These are phyloP conservation scores for Lachancea waltii DNA, from an alignment of 805 yeast species.

Conservation along the genomic window DNA sequence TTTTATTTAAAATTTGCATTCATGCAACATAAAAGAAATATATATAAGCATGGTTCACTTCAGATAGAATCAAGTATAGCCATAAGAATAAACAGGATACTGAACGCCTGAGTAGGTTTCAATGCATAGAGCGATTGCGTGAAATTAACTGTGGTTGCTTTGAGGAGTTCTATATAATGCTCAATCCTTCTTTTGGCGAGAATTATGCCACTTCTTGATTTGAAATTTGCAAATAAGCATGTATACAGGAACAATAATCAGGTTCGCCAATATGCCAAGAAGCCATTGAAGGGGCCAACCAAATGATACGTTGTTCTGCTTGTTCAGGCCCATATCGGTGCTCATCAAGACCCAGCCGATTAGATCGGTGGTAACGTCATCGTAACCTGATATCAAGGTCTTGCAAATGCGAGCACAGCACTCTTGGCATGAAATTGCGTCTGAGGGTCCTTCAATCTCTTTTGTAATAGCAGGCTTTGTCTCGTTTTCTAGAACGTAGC, in stretches of 20 bases:
- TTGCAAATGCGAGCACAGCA: conserved; percentile 59
- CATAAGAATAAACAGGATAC: not conserved
- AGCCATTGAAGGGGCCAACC: conserved; percentile 48
- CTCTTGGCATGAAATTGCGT: conserved; percentile 55
- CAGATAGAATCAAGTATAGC: too few species aligned
- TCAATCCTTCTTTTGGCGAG: conserved; percentile 12
- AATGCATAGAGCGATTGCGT: not conserved
- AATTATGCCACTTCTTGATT: conserved; percentile 43
- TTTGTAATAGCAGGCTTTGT: conserved; percentile 84
- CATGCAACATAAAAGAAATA: not conserved
- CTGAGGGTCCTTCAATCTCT: conserved; percentile 78
- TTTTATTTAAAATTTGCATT: not conserved
- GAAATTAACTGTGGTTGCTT: too few species aligned
- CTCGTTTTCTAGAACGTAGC: conserved; percentile 68
- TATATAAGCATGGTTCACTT: too few species aligned
- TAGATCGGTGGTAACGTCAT: conserved; percentile 72
- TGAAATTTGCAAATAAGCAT: conserved; percentile 45
- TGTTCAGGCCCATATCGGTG: conserved; percentile 61
- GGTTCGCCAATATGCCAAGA: conserved; percentile 42
- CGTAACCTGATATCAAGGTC: conserved; percentile 56
- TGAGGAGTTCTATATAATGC: not conserved
- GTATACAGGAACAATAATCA: conserved; percentile 53
- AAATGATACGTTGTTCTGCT: conserved; percentile 40
- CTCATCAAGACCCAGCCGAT: conserved; percentile 77
- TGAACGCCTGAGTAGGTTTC: not conserved